These are phyloP conservation scores for Fonsecaea erecta DNA, from an alignment of 2,329 filamentous ascomycete genomes.

Conservation along the genomic window DNA sequence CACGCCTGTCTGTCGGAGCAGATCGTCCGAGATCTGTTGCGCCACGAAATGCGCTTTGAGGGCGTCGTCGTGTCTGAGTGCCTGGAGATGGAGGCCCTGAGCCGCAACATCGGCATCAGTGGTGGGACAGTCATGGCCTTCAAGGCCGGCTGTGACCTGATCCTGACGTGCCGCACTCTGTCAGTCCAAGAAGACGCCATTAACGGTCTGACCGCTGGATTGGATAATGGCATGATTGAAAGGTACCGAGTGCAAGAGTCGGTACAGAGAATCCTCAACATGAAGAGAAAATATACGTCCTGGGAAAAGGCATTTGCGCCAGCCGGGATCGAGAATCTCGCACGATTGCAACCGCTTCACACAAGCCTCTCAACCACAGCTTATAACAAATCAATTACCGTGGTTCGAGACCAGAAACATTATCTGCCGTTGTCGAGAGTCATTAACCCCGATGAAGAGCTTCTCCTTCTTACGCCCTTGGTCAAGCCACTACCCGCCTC, in stretches of 20 bases:
- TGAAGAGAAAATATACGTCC: constrained; percentile 84
- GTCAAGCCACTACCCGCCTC: constrained; percentile 93
- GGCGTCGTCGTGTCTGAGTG: constrained; percentile 96
- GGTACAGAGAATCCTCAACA: constrained; percentile 72
- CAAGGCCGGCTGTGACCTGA: constrained; percentile 90
- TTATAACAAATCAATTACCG: constrained; percentile 90
- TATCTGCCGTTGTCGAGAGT: constrained; percentile 81
- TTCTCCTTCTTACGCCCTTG: constrained; percentile 85
- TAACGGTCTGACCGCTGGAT: constrained; percentile 81
- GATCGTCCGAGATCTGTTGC: constrained; percentile 85
- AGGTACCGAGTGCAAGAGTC: constrained; percentile 80
- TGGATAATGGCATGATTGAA: constrained; percentile 88
- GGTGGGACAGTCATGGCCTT: constrained; percentile 97
- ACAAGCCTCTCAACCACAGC: constrained; percentile 79
- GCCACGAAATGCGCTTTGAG: constrained; percentile 86
- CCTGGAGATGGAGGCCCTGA: constrained; percentile 93
- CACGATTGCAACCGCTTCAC: constrained; percentile 81
- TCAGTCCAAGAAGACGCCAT: constrained; percentile 90
- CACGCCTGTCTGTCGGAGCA: constrained; percentile 93
- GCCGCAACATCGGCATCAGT: constrained; percentile 94
- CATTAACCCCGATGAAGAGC: constrained; percentile 81
- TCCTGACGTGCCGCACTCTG: constrained; percentile 85
- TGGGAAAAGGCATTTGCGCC: constrained; percentile 94
- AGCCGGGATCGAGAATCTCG: constrained; percentile 74
- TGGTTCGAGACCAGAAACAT: constrained; percentile 86